A percentile compares a stretch with the other conserved stretches of the same genome.
Evolutionary conservation across 805 yeast genomes (phyloP).

Genomic region (Candida broadrunensis): DNA sequence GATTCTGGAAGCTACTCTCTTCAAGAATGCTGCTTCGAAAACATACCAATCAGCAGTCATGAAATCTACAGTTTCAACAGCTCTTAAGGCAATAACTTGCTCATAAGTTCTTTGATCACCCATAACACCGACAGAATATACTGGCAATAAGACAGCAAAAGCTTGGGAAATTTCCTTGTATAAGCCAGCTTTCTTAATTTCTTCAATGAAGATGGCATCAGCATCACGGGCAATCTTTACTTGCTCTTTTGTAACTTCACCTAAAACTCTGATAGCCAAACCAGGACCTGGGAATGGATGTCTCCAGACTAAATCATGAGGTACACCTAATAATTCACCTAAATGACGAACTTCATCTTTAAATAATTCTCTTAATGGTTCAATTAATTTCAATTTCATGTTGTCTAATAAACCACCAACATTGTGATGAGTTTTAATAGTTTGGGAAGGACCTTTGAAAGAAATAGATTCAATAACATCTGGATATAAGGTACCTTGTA

Average conservation of each 20-base stretch:
- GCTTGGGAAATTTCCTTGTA: constrained; percentile 95
- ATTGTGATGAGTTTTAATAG: constrained; percentile 98
- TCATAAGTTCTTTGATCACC: constrained; percentile 99
- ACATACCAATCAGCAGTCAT: constrained; percentile 99
- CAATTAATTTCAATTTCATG: constrained; percentile 97
- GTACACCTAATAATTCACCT: constrained; percentile 92
- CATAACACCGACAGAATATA: constrained; percentile 98
- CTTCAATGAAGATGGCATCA: constrained; percentile 93
- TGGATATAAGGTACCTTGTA: constrained; percentile 97
- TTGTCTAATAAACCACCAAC: constrained; percentile 97
- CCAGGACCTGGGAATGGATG: constrained; percentile 99
- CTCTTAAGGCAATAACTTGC: constrained; percentile 98
- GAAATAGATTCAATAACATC: constrained; percentile 98
- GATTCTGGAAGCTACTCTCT: constrained; percentile 90
- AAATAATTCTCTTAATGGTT: constrained; percentile 97
- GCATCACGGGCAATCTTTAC: constrained; percentile 97
- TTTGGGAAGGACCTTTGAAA: constrained; percentile 99
- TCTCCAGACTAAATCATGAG: constrained; percentile 98
- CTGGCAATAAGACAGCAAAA: constrained; percentile 94
- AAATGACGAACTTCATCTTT: constrained; percentile 97
- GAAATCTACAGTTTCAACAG: constrained; percentile 95
- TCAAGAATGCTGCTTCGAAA: constrained; percentile 88
- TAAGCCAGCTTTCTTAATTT: constrained; percentile 88
- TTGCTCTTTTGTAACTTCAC: constrained; percentile 92
- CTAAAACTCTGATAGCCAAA: constrained; percentile 95